Conservation (phyloP, 192 early-diverging fungal species). For the Dissophora globulifera region DNA sequence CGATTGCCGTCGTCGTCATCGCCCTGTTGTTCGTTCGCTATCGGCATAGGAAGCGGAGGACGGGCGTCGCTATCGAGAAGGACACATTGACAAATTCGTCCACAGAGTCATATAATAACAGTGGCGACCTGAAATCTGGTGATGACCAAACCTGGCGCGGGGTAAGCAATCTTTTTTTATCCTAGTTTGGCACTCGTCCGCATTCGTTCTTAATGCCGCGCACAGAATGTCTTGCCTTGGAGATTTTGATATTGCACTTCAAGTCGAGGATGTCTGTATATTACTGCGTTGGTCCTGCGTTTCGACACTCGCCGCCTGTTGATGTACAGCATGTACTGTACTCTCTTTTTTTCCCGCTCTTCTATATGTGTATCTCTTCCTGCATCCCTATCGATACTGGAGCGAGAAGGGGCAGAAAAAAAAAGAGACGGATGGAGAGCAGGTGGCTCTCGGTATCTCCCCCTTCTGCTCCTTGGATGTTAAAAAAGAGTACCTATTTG, state of each 20-base stretch:
- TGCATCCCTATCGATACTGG: no score
- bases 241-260: no score
- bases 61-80: slow-evolving; percentile 6
- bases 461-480: background rate
- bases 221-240: no score
- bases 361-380: no score
- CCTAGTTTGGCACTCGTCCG: background rate
- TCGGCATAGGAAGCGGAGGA: background rate
- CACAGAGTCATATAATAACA: background rate
- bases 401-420: no score
- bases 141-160: slow-evolving; percentile 9
- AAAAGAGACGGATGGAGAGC: background rate
- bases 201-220: no score
- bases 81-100: background rate
- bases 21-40: slow-evolving; percentile 4
- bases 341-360: no score
- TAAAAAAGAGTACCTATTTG: no score
- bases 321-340: no score
- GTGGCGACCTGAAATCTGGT: background rate
- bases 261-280: no score
- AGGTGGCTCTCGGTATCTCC: slow-evolving; percentile 10
- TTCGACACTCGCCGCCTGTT: no score
- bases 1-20: slow-evolving; percentile 7
- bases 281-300: no score
- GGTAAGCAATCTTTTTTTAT: slow-evolving; percentile 14